Conservation (phyloP, 2,329 filamentous ascomycete species). For the Didymellaceae sp. region DNA sequence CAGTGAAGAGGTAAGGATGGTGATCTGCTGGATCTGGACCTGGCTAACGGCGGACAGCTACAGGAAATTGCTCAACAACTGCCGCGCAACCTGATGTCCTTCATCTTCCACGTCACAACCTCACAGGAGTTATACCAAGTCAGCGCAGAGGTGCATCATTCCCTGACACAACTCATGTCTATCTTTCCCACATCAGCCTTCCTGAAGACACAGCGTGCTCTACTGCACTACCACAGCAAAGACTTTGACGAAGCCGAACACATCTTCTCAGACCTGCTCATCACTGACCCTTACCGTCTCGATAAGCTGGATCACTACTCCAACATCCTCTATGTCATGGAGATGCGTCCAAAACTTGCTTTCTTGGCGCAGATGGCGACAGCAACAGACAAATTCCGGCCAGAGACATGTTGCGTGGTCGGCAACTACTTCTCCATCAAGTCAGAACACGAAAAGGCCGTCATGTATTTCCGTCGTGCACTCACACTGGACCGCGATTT, state of each 20-base stretch:
- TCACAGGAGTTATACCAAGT: slow-evolving; percentile 92
- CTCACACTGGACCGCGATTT: slow-evolving; percentile 89
- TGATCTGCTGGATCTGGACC: not conserved
- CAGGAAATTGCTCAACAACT: slow-evolving; percentile 60
- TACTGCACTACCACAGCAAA: slow-evolving; percentile 90
- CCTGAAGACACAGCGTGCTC: slow-evolving; percentile 84
- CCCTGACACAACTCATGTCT: slow-evolving; percentile 75
- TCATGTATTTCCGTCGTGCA: slow-evolving; percentile 95
- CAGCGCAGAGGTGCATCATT: slow-evolving; percentile 74
- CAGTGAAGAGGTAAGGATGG: slow-evolving; percentile 73
- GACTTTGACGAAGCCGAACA: slow-evolving; percentile 69
- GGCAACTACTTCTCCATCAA: slow-evolving; percentile 97
- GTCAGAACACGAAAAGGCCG: slow-evolving; percentile 95
- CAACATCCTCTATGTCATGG: slow-evolving; percentile 95
- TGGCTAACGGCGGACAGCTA: not conserved
- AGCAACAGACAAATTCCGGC: slow-evolving; percentile 91
- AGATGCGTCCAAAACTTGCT: slow-evolving; percentile 83
- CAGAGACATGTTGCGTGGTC: slow-evolving; percentile 94
- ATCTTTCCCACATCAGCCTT: slow-evolving; percentile 92
- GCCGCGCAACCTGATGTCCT: slow-evolving; percentile 88
- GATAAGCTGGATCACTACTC: slow-evolving; percentile 96
- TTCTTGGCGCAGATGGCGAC: slow-evolving; percentile 92
- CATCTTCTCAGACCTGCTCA: slow-evolving; percentile 73
- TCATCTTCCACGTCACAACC: slow-evolving; percentile 91
- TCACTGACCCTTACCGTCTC: slow-evolving; percentile 71